Evolutionary conservation across 805 yeast species (phyloP).

Genomic region (Starmerella geochares): DNA sequence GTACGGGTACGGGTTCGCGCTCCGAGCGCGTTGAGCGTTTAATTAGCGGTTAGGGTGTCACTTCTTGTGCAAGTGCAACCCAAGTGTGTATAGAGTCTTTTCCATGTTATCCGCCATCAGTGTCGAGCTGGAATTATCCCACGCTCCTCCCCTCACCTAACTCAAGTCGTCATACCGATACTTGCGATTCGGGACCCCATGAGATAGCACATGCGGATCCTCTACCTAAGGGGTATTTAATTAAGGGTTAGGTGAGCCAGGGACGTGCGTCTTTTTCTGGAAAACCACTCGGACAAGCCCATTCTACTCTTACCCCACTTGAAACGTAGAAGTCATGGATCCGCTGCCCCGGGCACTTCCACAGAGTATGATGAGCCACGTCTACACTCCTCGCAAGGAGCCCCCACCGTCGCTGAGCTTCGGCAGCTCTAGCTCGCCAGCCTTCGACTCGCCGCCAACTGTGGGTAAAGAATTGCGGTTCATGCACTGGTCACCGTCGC

Average conservation of each 20-base stretch:
- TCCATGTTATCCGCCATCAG: background rate
- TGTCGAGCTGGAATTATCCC: background rate
- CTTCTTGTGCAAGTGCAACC: background rate
- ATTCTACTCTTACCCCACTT: background rate
- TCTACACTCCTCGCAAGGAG: conserved; percentile 17
- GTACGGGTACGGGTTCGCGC: conserved; percentile 2
- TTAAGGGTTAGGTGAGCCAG: conserved; percentile 1
- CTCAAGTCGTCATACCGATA: too few relatives aligned
- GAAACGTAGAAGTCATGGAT: background rate
- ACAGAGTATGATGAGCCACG: background rate
- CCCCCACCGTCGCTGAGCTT: conserved; percentile 18
- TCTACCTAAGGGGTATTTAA: background rate
- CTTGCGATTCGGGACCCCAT: too few relatives aligned
- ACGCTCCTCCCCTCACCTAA: too few relatives aligned
- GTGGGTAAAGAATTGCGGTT: conserved; percentile 1
- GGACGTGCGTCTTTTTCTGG: background rate
- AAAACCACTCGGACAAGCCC: background rate
- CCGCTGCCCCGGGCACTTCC: background rate
- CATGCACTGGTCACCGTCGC: conserved; percentile 14
- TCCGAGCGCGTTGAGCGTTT: background rate
- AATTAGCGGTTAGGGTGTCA: conserved; percentile 1
- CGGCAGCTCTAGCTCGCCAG: conserved; percentile 24
- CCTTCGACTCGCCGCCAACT: conserved; percentile 15
- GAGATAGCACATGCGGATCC: background rate
- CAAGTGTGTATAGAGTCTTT: background rate